phyloP scores from a whole-genome alignment of 768 basidiomycete species.

The Pholiota molesta region DNA sequence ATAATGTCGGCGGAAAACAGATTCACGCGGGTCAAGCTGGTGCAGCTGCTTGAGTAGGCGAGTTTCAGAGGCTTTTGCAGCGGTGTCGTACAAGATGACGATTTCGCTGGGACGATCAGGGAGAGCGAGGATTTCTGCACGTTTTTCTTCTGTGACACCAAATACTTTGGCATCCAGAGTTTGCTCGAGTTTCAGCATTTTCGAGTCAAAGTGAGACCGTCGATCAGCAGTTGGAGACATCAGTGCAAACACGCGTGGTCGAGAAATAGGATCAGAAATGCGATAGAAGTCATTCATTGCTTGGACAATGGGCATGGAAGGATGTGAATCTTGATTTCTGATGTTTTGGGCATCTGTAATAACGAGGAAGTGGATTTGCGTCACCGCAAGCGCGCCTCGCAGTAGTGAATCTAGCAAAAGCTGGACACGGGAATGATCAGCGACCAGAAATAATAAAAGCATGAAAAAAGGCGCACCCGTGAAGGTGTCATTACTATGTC shows the following conservation, averaged over 20 bases:
- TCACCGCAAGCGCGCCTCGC: slow-evolving; percentile 40
- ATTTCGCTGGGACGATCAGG: slow-evolving; percentile 49
- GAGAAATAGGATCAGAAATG: slow-evolving; percentile 32
- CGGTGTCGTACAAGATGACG: slow-evolving; percentile 55
- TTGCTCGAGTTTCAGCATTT: slow-evolving; percentile 41
- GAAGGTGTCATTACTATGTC: slow-evolving; percentile 43
- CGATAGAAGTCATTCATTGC: slow-evolving; percentile 51
- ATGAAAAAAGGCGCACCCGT: slow-evolving; percentile 32
- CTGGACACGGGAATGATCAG: slow-evolving; percentile 25
- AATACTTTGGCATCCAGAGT: slow-evolving; percentile 41
- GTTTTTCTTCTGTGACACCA: slow-evolving; percentile 36
- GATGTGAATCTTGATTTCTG: slow-evolving; percentile 38
- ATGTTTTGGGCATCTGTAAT: slow-evolving; percentile 44
- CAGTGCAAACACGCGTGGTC: slow-evolving; percentile 49
- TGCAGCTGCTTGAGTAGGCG: slow-evolving; percentile 50
- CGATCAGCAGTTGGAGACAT: slow-evolving; percentile 29
- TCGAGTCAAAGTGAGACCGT: slow-evolving; percentile 31
- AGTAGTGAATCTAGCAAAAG: slow-evolving; percentile 41
- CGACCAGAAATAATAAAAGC: slow-evolving; percentile 4
- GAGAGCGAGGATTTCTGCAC: slow-evolving; percentile 33
- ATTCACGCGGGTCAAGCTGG: slow-evolving; percentile 42
- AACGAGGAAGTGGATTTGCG: slow-evolving; percentile 47
- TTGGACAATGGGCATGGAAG: slow-evolving; percentile 39
- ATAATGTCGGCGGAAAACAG: slow-evolving; percentile 44
- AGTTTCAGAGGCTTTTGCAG: slow-evolving; percentile 36